These are phyloP conservation scores for Aspergillus sclerotialis DNA, from an alignment of 2,329 filamentous ascomycete species.

Conservation along the genomic window DNA sequence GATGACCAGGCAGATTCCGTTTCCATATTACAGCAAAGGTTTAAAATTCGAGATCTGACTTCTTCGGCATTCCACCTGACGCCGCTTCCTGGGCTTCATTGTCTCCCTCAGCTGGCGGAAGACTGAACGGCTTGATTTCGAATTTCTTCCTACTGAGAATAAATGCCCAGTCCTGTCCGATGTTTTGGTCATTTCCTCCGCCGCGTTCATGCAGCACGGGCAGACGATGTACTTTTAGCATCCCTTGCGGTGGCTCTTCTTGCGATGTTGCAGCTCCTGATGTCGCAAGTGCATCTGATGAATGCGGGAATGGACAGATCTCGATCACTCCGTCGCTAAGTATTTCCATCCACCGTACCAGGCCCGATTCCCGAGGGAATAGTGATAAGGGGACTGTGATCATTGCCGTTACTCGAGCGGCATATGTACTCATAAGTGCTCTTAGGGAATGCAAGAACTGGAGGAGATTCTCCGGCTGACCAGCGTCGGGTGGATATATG, in stretches of 20 bases:
- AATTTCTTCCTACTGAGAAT: constrained; percentile 77
- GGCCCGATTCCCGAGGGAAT: constrained; percentile 65
- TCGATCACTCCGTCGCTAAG: constrained; percentile 82
- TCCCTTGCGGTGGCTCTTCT: constrained; percentile 75
- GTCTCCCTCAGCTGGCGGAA: constrained; percentile 80
- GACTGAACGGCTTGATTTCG: constrained; percentile 77
- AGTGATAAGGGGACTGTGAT: constrained; percentile 73
- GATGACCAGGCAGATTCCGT: constrained; percentile 7
- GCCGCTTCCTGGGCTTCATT: constrained; percentile 50
- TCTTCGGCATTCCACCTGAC: constrained; percentile 46
- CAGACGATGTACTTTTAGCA: constrained; percentile 74
- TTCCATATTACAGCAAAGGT: constrained; percentile 1
- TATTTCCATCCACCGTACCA: constrained; percentile 80
- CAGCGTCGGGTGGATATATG: constrained; percentile 63
- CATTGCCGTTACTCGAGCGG: constrained; percentile 61
- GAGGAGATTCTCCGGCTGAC: constrained; percentile 65
- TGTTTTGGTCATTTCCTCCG: constrained; percentile 63
- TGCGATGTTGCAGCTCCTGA: constrained; percentile 49
- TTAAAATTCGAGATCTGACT: constrained; percentile 69
- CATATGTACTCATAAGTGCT: constrained; percentile 63
- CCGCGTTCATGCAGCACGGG: constrained; percentile 85
- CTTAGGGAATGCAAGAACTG: constrained; percentile 75
- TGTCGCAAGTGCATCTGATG: constrained; percentile 43
- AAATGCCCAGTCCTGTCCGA: constrained; percentile 84
- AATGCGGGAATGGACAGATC: constrained; percentile 66